phyloP scores from a whole-genome alignment of 2,329 filamentous ascomycete genomes.

The Berkeleyomyces basicola region DNA sequence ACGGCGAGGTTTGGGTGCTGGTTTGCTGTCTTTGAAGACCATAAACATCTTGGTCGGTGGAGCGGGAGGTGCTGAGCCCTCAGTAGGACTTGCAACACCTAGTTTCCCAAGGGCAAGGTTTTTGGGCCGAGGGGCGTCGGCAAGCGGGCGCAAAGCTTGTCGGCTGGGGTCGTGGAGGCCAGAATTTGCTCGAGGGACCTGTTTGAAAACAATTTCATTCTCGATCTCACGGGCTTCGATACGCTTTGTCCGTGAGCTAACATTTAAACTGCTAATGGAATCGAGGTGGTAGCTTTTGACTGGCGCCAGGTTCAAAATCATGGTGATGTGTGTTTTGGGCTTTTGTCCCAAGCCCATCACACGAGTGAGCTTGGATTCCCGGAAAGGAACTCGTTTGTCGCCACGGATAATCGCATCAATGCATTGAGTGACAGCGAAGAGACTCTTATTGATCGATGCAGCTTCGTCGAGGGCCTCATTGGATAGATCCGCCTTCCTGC shows the following conservation, averaged over 20 bases:
- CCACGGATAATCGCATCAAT: slow-evolving; percentile 78
- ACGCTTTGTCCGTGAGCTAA: slow-evolving; percentile 87
- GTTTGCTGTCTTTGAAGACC: slow-evolving; percentile 61
- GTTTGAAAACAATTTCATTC: slow-evolving; percentile 81
- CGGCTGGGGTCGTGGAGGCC: slow-evolving; percentile 32
- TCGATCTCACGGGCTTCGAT: slow-evolving; percentile 93
- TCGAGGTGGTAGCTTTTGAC: slow-evolving; percentile 87
- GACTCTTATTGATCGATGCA: slow-evolving; percentile 90
- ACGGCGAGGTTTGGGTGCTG: slow-evolving; percentile 22
- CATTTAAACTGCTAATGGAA: slow-evolving; percentile 83
- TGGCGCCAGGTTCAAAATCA: slow-evolving; percentile 89
- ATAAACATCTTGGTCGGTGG: slow-evolving; percentile 72
- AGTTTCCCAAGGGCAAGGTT: not conserved
- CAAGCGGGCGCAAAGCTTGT: slow-evolving; percentile 62
- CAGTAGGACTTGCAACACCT: slow-evolving; percentile 15
- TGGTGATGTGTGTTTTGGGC: slow-evolving; percentile 71
- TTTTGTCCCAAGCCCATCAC: slow-evolving; percentile 88
- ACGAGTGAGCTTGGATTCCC: slow-evolving; percentile 93
- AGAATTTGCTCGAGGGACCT: slow-evolving; percentile 41
- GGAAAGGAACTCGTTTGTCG: slow-evolving; percentile 69
- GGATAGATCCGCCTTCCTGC: slow-evolving; percentile 81
- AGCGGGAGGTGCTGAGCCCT: slow-evolving; percentile 33
- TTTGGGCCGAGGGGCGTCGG: not conserved
- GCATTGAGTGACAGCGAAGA: slow-evolving; percentile 88
- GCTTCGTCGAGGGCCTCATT: slow-evolving; percentile 89